Evolutionary conservation across 164 flowering plant species (phyloP).

Genomic region (Kingdonia uniflora): DNA sequence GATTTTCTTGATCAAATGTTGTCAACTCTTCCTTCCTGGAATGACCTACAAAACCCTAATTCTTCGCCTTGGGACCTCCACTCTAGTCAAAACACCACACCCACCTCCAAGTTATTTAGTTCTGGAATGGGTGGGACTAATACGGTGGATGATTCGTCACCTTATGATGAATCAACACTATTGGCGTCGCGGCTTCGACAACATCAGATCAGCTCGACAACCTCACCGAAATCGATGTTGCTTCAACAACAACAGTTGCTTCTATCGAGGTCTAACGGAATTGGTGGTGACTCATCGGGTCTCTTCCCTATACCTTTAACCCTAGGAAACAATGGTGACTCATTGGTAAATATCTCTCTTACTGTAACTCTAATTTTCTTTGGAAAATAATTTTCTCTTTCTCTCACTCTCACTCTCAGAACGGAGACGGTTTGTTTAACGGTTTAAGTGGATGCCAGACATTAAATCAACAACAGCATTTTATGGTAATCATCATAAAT

Average conservation of each 20-base stretch:
- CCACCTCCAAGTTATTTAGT: neutral
- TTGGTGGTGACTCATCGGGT: conserved; percentile 18
- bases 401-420: conserved; percentile 18
- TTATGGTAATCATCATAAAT: neutral
- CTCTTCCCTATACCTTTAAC: conserved; percentile 26
- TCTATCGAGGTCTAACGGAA: no score
- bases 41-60: conserved; percentile 23
- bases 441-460: conserved; percentile 53
- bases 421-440: conserved; percentile 39
- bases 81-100: conserved; percentile 6
- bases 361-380: neutral
- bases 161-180: conserved; percentile 37
- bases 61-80: conserved; percentile 29
- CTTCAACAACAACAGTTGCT: conserved; percentile 37
- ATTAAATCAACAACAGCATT: conserved; percentile 41
- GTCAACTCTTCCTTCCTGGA: conserved; percentile 39
- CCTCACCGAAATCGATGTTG: conserved; percentile 26
- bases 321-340: conserved; percentile 16
- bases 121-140: no score
- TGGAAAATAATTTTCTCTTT: neutral
- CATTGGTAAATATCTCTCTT: conserved; percentile 18
- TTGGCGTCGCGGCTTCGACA: conserved; percentile 59
- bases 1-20: conserved; percentile 87
- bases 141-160: conserved; percentile 21
- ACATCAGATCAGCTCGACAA: conserved; percentile 48